phyloP scores from a whole-genome alignment of 371 early-diverging fungal species.

The Globomyces sp. region DNA sequence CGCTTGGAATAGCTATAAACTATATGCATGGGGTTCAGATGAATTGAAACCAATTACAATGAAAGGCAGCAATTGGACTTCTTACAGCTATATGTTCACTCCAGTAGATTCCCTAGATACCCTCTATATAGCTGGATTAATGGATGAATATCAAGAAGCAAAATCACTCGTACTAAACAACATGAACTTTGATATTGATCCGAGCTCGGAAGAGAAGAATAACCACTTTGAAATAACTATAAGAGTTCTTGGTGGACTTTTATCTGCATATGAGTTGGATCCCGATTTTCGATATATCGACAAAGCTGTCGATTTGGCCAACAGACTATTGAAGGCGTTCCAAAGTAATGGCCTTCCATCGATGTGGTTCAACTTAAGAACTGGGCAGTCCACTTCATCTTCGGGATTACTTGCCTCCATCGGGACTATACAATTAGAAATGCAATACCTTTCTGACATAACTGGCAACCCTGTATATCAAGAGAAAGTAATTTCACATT shows the following conservation, averaged over 20 bases:
- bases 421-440: constrained; percentile 47
- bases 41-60: constrained; percentile 77
- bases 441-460: constrained; percentile 42
- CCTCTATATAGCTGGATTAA: constrained; percentile 73
- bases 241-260: constrained; percentile 49
- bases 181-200: constrained; percentile 18
- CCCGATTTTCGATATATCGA: constrained; percentile 60
- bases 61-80: constrained; percentile 47
- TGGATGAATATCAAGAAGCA: constrained; percentile 68
- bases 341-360: constrained; percentile 32
- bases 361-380: constrained; percentile 32
- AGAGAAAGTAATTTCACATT: constrained; percentile 22
- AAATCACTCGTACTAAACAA: constrained; percentile 59
- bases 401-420: constrained; percentile 27
- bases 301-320: constrained; percentile 77
- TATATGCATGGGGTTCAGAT: constrained; percentile 79
- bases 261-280: constrained; percentile 72
- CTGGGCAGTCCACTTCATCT: constrained; percentile 12
- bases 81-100: constrained; percentile 51
- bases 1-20: constrained; percentile 46
- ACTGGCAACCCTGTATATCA: constrained; percentile 64
- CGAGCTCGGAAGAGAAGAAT: constrained; percentile 14
- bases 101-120: constrained; percentile 87
- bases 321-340: constrained; percentile 57
- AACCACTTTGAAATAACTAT: constrained; percentile 56